phyloP scores from a whole-genome alignment of 352 stramenopile genomes.

The Pythium rhizo-oryzae region DNA sequence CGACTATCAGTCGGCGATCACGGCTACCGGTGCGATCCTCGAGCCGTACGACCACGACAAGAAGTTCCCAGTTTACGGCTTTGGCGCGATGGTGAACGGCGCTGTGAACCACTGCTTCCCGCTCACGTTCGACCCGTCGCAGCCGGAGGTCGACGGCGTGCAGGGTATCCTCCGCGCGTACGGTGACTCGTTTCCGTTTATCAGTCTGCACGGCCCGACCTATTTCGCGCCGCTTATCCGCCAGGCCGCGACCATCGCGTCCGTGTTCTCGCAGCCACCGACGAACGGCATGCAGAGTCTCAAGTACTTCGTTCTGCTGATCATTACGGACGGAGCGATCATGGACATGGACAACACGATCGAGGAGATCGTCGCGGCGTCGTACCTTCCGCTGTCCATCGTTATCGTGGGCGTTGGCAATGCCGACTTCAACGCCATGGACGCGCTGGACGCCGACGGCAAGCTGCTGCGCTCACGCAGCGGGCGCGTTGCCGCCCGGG shows the following conservation, averaged over 20 bases:
- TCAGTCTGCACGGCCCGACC: conserved; percentile 75
- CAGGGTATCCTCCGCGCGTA: conserved; percentile 28
- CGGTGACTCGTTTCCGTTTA: conserved; percentile 50
- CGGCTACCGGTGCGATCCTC: conserved; percentile 63
- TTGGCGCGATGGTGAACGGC: conserved; percentile 36
- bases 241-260: conserved; percentile 65
- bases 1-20: conserved; percentile 80
- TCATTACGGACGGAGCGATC: conserved; percentile 74
- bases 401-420: conserved; percentile 78
- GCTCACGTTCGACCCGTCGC: conserved; percentile 67
- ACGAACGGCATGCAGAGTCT: conserved; percentile 37
- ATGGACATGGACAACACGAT: conserved; percentile 83
- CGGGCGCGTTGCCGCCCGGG: conserved; percentile 42
- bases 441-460: conserved; percentile 62
- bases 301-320: conserved; percentile 80
- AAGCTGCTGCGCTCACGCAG: conserved; percentile 46
- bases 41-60: conserved; percentile 78
- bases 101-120: conserved; percentile 93
- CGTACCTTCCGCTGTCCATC: conserved; percentile 40
- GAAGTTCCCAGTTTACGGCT: conserved; percentile 74
- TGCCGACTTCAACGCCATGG: conserved; percentile 75
- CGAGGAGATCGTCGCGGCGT: conserved; percentile 68
- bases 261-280: conserved; percentile 44
- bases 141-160: conserved; percentile 70
- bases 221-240: conserved; percentile 77